Evolutionary conservation across 129 eudicot species (phyloP).

Genomic region (Flaveria brownii): DNA sequence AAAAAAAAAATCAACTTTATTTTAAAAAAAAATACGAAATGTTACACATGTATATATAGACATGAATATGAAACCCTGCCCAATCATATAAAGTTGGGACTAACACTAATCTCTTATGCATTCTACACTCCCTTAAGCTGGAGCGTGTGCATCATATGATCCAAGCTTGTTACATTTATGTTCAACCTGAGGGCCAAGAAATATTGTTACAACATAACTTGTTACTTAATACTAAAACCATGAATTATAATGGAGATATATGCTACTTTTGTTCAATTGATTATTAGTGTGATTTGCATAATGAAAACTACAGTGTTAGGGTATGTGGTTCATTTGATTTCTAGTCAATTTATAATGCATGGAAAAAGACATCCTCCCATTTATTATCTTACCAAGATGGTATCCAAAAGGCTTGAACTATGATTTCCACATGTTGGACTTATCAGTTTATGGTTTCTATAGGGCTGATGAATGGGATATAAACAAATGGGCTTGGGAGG

Average conservation of each 20-base stretch:
- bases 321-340: conserved; percentile 10
- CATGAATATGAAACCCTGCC: neutral
- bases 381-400: conserved; percentile 6
- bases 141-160: neutral
- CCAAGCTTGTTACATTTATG: too few relatives aligned
- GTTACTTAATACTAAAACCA: neutral
- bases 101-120: neutral
- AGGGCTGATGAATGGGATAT: conserved; percentile 99
- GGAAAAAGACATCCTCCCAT: neutral
- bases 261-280: conserved; percentile 4
- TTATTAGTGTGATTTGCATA: conserved; percentile 5
- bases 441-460: conserved; percentile 10
- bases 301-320: conserved; percentile 6
- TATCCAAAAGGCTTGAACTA: conserved; percentile 2
- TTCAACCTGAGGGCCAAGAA: too few relatives aligned
- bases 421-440: conserved; percentile 12
- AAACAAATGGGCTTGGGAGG: conserved; percentile 99
- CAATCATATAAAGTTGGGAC: neutral
- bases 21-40: too few relatives aligned
- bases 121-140: neutral
- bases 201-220: neutral
- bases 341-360: neutral
- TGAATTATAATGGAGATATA: conserved; percentile 4
- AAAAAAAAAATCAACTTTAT: too few relatives aligned
- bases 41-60: neutral